Base-by-base conservation (phyloP, 225 moss, liverwort and hornwort genomes). In the Antitrichia curtipendula region DNA sequence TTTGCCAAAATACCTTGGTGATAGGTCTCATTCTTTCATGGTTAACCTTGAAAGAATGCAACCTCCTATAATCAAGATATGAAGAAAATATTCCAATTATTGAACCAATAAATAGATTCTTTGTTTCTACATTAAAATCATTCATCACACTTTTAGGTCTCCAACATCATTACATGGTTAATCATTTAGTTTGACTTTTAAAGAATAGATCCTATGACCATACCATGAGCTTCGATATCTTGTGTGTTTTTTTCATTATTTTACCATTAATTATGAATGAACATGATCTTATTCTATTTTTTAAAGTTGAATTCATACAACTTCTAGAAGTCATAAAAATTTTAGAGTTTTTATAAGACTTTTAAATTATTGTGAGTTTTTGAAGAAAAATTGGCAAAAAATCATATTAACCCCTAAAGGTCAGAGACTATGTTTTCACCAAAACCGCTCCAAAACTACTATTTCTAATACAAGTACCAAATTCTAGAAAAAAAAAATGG, bases 171-270 rank as follows among this genome's bases (percentile, higher is more conserved):
- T 36, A 36, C 0, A 19, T 1, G 19, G 10, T 36, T 63, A 32
- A 32, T 5, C 34, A 34, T 63, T 36, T 64, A 5, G 5, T 5
- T 19, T 64, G 64, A 10, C 1, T 17, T 3, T 66, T 12, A 7
- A 66, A 38, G 5, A 4, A 65, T 7, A 1, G 2, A 66, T 1
- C 5, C 8, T 0, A 8, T 24, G 4, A 16, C 2, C 0, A 2
- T 24, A 4, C 4, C 1, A 40, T 69, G 3, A 40, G 8, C 13
- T 0, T 40, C 8, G 14, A 70, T 41, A 25, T 69, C 14, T 69
- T 24, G 0, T 40, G 0, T 8, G 4, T 14, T 25, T 1, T n/a
- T 25, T 70, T 25, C 25, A 41, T 23, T 25, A 40, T 40, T 69
- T 69, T 40, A 40, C 2, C 24, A 69, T 1, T 69, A 15, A 15